Conservation (phyloP, 768 basidiomycete genomes). For the Phallus indusiatus region DNA sequence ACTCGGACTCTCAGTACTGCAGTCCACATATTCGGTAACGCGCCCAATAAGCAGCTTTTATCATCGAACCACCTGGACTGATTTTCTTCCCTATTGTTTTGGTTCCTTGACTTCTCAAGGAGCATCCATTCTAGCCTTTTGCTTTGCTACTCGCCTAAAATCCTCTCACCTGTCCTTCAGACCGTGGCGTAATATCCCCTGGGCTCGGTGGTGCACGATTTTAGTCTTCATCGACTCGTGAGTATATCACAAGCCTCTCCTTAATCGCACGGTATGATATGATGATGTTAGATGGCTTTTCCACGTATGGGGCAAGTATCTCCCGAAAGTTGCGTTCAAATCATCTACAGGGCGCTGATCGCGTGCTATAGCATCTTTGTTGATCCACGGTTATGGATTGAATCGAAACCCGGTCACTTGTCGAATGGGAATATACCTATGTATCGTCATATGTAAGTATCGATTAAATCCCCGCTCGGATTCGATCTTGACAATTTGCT, state of each 20-base stretch:
- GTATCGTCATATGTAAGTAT: constrained; percentile 4
- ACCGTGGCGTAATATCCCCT: constrained; percentile 3
- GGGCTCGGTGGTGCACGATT: constrained; percentile 7
- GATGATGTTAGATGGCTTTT: constrained; percentile 8
- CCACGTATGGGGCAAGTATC: constrained; percentile 5
- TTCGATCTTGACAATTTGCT: background rate
- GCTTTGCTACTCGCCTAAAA: background rate
- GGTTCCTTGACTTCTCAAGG: background rate
- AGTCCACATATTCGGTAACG: constrained; percentile 3
- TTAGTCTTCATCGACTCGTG: constrained; percentile 8
- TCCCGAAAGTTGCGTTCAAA: background rate
- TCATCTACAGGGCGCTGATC: background rate
- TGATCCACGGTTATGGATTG: constrained; percentile 4
- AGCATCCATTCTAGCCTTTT: constrained; percentile 7
- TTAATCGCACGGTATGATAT: background rate
- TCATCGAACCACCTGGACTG: background rate
- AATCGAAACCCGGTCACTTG: constrained; percentile 2
- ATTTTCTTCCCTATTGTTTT: background rate
- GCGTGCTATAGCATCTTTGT: background rate
- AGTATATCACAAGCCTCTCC: background rate
- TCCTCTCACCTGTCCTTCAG: constrained; percentile 1
- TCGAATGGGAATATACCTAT: constrained; percentile 8
- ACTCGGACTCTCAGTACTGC: constrained; percentile 2
- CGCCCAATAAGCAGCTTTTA: background rate
- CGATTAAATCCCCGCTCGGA: background rate